A percentile compares a stretch with the other conserved stretches of the same genome.
Evolutionary conservation across 805 yeast genomes (phyloP).

Genomic region (Yarrowia bubula): DNA sequence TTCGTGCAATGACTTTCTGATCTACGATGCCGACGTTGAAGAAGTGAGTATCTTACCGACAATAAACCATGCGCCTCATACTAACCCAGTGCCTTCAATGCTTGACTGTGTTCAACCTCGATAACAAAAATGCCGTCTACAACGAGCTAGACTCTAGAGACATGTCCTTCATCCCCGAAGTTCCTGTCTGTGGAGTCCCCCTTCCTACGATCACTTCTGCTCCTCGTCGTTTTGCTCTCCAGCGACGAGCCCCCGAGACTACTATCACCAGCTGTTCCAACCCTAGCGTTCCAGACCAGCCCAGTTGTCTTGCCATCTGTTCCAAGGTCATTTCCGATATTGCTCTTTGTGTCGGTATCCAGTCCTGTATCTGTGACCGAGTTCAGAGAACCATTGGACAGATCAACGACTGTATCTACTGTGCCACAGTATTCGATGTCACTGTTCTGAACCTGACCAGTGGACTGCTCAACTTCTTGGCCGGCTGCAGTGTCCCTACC

Average conservation of each 20-base stretch:
- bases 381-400: neutral
- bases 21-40: conserved; percentile 1
- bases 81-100: conserved; percentile 14
- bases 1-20: neutral
- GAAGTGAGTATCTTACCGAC: neutral
- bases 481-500: neutral
- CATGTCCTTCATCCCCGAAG: neutral
- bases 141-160: neutral
- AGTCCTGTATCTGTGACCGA: conserved; percentile 3
- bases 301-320: neutral
- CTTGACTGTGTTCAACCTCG: neutral
- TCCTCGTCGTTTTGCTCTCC: neutral
- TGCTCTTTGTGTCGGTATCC: conserved; percentile 5
- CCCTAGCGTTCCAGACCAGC: neutral
- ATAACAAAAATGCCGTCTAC: conserved; percentile 10
- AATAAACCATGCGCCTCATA: neutral
- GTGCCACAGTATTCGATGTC: neutral
- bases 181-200: conserved; percentile 1
- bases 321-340: neutral
- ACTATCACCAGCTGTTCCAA: neutral
- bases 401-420: neutral
- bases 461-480: neutral
- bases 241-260: conserved; percentile 11
- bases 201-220: neutral
- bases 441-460: neutral